A percentile compares a stretch with the other conserved stretches of the same genome.
Evolutionary conservation across 169 alveolate species (phyloP).

Genomic region (Neospora caninum): DNA sequence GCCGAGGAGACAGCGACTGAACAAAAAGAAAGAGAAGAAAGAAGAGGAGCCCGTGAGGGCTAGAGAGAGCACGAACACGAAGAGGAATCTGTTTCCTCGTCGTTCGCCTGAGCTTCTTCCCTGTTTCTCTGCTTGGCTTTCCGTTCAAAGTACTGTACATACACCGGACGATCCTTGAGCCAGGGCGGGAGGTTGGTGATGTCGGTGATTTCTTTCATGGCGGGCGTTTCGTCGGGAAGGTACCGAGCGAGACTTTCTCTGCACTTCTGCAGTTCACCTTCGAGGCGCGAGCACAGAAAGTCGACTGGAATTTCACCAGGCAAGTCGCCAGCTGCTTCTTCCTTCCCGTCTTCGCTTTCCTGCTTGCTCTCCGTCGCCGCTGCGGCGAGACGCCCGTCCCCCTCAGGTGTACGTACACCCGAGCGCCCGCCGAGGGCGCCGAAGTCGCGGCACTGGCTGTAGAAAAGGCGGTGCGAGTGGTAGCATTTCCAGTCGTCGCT

Average conservation of each 20-base stretch:
- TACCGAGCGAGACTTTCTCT: not conserved
- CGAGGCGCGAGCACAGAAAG: not conserved
- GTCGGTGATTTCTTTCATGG: conserved; percentile 11
- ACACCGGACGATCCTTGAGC: conserved; percentile 28
- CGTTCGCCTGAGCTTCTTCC: not conserved
- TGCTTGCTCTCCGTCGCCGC: not conserved
- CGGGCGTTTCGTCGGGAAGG: conserved; percentile 21
- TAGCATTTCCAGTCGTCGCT: conserved; percentile 7
- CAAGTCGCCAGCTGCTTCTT: not conserved
- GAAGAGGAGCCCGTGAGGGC: not conserved
- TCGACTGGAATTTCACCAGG: not conserved
- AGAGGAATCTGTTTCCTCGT: not conserved
- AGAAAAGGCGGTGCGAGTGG: not conserved
- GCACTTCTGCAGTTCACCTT: not conserved
- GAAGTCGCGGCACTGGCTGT: not conserved
- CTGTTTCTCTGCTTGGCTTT: not conserved
- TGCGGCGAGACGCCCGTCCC: not conserved
- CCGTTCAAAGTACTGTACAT: not conserved
- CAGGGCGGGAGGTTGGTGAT: conserved; percentile 40
- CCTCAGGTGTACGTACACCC: conserved; percentile 13
- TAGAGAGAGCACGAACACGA: not conserved
- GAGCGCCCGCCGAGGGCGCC: not conserved
- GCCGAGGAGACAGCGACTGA: not conserved
- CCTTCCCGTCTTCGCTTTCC: not conserved
- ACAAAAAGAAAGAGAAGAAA: not conserved